Conservation (phyloP, 2,329 filamentous ascomycete species). For the Botrytis medusae region DNA sequence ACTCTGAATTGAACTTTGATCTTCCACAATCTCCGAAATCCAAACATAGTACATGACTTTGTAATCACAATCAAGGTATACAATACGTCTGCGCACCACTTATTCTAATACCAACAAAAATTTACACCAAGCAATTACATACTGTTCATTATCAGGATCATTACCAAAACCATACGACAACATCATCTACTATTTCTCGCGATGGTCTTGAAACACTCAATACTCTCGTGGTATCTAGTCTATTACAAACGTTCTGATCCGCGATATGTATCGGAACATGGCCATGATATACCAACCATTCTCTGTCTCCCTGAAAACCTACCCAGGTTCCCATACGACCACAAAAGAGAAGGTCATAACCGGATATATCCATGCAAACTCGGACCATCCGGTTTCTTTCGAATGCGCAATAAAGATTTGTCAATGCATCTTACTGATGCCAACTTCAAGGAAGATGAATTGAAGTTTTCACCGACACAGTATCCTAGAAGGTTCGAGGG, state of each 20-base stretch:
- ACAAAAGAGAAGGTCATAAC: background rate
- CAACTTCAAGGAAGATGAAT: background rate
- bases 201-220: background rate
- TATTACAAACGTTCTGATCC: background rate
- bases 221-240: background rate
- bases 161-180: background rate
- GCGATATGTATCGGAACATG: background rate
- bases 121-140: background rate
- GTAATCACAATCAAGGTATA: background rate
- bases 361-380: background rate
- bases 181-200: background rate
- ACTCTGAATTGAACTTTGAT: background rate
- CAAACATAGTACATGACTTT: background rate
- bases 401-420: background rate
- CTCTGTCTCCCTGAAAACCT: background rate
- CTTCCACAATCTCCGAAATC: background rate
- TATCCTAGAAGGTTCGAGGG: too few relatives aligned
- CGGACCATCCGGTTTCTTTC: rapidly evolving
- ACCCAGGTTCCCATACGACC: too few relatives aligned
- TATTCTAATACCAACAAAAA: background rate
- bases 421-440: background rate
- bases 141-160: background rate
- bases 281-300: rapidly evolving
- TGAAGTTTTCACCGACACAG: background rate
- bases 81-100: background rate